Conservation (phyloP, 1,139 yeast genomes). For the Suhomyces bokatorum region DNA sequence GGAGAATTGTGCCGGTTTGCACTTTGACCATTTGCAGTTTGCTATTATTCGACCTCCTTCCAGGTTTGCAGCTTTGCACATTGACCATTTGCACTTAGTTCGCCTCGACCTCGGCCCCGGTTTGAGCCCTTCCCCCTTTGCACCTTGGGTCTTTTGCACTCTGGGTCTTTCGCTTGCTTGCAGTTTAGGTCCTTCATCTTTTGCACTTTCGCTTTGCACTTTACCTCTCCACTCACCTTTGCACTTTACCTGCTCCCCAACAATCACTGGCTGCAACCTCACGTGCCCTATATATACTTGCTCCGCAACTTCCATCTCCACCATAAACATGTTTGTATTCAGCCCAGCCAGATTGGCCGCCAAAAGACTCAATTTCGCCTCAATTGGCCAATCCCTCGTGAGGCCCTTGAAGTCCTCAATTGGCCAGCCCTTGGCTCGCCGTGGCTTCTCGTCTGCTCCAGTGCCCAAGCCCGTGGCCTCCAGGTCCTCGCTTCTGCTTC, state of each 20-base stretch:
- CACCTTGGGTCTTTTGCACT: too few species aligned
- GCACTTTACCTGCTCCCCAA: background rate
- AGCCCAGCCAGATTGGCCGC: constrained; percentile 8
- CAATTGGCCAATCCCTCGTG: constrained; percentile 1
- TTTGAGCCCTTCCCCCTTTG: too few species aligned
- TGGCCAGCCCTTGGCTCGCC: background rate
- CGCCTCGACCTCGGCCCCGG: too few species aligned
- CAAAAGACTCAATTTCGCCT: constrained; percentile 1
- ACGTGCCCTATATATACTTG: constrained; percentile 9
- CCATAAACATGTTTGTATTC: constrained; percentile 9
- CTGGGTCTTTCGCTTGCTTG: too few species aligned
- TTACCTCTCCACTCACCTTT: too few species aligned
- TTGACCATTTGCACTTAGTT: too few species aligned
- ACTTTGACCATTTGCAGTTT: too few species aligned
- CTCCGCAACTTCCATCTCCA: constrained; percentile 2
- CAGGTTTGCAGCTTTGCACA: too few species aligned
- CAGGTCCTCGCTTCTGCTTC: constrained; percentile 9
- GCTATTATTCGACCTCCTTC: too few species aligned
- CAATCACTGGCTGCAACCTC: constrained; percentile 8
- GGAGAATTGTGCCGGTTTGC: too few species aligned
- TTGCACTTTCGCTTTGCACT: background rate
- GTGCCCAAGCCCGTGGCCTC: constrained; percentile 1
- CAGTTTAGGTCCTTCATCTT: too few species aligned
- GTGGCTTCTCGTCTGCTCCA: constrained; percentile 4
- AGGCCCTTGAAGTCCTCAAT: background rate